Conservation (phyloP, 345 rosid genomes). For the Bruguiera parviflora region DNA sequence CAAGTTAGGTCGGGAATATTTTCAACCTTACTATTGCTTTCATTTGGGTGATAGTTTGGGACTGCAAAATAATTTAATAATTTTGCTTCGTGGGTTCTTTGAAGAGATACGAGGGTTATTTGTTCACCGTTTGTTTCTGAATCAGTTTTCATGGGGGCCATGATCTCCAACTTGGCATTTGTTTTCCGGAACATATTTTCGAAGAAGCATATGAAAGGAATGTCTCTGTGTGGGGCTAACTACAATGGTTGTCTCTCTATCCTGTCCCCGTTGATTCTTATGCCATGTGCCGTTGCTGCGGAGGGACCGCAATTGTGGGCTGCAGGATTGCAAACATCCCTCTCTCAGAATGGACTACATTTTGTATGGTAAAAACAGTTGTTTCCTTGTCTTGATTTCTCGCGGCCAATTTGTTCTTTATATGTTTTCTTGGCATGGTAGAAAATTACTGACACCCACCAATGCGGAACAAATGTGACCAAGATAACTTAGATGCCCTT, state of each 20-base stretch:
- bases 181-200: slow-evolving; percentile 93
- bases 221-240: slow-evolving; percentile 56
- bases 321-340: slow-evolving; percentile 76
- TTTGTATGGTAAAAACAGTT: slow-evolving; percentile 56
- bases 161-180: slow-evolving; percentile 49
- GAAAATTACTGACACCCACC: no score
- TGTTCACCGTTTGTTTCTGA: slow-evolving; percentile 15
- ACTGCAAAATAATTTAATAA: neutral
- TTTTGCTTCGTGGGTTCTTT: neutral
- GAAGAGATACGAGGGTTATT: slow-evolving; percentile 4
- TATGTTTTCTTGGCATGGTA: no score
- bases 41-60: no score
- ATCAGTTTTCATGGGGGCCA: slow-evolving; percentile 60
- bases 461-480: no score
- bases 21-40: neutral
- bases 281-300: slow-evolving; percentile 86
- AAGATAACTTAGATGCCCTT: no score
- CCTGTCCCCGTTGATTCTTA: slow-evolving; percentile 76
- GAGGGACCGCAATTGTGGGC: slow-evolving; percentile 98
- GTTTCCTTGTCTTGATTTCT: neutral
- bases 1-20: no score
- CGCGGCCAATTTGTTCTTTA: neutral
- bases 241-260: slow-evolving; percentile 95
- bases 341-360: slow-evolving; percentile 74
- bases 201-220: slow-evolving; percentile 95